These are phyloP conservation scores for Penicillium verrucosum DNA, from an alignment of 2,329 filamentous ascomycete genomes.

Conservation along the genomic window DNA sequence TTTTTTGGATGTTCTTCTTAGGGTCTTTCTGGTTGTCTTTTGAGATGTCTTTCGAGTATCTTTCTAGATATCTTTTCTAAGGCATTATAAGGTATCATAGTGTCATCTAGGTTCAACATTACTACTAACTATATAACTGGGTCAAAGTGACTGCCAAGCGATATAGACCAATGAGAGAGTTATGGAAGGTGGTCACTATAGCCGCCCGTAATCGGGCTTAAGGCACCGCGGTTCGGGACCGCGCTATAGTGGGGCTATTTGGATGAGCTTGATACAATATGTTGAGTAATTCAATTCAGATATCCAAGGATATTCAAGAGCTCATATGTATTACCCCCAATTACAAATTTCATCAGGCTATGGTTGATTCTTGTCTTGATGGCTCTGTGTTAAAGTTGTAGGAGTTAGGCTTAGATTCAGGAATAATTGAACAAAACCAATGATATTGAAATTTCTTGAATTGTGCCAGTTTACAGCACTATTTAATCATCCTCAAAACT, in stretches of 20 bases:
- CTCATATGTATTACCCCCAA: not conserved
- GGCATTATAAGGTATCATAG: too few species aligned
- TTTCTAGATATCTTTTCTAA: too few species aligned
- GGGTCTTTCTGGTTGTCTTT: too few species aligned
- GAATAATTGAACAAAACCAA: not conserved
- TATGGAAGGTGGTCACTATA: too few species aligned
- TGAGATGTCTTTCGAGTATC: too few species aligned
- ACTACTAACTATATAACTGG: too few species aligned
- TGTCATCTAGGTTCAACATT: too few species aligned
- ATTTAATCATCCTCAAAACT: not conserved
- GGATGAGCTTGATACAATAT: not conserved
- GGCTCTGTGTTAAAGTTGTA: not conserved
- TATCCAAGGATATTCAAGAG: not conserved
- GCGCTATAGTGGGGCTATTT: not conserved
- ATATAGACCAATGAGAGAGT: too few species aligned
- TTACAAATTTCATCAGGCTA: too few species aligned
- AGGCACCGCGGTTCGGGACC: conserved; percentile 5
- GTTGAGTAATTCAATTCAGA: not conserved
- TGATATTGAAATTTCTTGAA: not conserved
- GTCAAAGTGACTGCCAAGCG: too few species aligned
- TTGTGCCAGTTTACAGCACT: not conserved
- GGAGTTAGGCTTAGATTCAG: not conserved
- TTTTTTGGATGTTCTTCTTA: too few species aligned
- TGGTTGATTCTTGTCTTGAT: not conserved
- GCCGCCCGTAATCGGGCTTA: not conserved